A percentile compares a stretch with the other conserved stretches of the same genome.
These are phyloP conservation scores for Plasmodium coatneyi DNA, from an alignment of 169 alveolate species.

Conservation along the genomic window DNA sequence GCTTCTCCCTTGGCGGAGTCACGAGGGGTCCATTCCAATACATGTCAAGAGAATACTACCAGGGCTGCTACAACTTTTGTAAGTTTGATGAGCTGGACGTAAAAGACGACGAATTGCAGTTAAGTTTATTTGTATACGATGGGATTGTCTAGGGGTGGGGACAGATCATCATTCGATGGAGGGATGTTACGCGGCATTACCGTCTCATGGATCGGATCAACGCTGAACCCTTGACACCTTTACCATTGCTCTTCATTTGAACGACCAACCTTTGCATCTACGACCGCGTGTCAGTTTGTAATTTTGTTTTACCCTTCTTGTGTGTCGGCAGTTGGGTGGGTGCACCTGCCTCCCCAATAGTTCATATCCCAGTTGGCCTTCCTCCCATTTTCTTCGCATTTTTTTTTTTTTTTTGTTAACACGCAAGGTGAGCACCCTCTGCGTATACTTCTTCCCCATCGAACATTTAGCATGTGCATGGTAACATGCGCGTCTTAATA, in stretches of 20 bases:
- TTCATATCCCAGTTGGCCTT: not conserved
- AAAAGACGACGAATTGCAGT: conserved; percentile 67
- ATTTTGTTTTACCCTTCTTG: not conserved
- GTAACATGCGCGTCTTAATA: not conserved
- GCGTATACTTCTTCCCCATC: not conserved
- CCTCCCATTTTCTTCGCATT: not conserved
- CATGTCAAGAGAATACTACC: conserved; percentile 73
- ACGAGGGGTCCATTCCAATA: conserved; percentile 57
- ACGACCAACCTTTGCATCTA: not conserved
- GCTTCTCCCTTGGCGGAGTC: conserved; percentile 61
- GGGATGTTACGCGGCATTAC: not conserved
- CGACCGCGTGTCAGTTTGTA: not conserved
- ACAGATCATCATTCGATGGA: not conserved
- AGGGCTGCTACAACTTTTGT: conserved; percentile 55
- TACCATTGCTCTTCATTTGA: not conserved
- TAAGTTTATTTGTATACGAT: conserved; percentile 69
- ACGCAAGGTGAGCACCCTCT: not conserved
- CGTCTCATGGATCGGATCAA: not conserved
- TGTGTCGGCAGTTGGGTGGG: not conserved
- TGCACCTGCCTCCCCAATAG: not conserved
- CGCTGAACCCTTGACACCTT: not conserved
- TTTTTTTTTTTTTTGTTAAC: not conserved
- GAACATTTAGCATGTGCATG: not conserved
- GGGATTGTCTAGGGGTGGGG: conserved; percentile 28
- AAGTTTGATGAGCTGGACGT: conserved; percentile 62